Evolutionary conservation across 2,329 filamentous ascomycete species (phyloP).

Genomic region (Aspergillus sp.): DNA sequence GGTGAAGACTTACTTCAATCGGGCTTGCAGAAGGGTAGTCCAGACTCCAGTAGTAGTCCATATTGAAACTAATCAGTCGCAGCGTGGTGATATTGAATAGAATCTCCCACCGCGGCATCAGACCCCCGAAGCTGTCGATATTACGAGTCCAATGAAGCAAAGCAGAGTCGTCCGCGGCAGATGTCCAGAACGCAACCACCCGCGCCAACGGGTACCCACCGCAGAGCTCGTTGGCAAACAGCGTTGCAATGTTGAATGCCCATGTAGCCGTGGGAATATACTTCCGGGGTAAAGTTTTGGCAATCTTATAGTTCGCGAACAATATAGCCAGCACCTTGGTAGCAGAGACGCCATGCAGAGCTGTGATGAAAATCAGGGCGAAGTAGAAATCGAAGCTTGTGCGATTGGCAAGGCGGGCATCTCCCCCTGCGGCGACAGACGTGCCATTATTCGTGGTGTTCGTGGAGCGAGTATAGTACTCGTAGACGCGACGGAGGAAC

Average conservation of each 20-base stretch:
- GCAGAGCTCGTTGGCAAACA: conserved; percentile 89
- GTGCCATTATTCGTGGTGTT: conserved; percentile 25
- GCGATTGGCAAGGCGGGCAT: conserved; percentile 68
- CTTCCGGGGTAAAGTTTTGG: conserved; percentile 69
- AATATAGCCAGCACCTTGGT: conserved; percentile 82
- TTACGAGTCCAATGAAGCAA: conserved; percentile 68
- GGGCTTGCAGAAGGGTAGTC: conserved; percentile 67
- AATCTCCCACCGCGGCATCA: conserved; percentile 94
- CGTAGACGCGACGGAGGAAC: conserved; percentile 73
- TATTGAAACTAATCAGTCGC: conserved; percentile 91
- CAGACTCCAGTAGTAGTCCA: conserved; percentile 94
- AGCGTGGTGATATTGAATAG: conserved; percentile 95
- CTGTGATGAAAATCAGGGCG: conserved; percentile 75
- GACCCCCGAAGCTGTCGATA: conserved; percentile 78
- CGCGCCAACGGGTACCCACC: conserved; percentile 74
- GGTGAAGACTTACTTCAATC: conserved; percentile 71
- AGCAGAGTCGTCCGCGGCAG: conserved; percentile 40
- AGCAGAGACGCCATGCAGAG: conserved; percentile 82
- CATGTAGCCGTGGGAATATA: conserved; percentile 80
- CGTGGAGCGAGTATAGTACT: conserved; percentile 54
- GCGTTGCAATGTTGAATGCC: conserved; percentile 81
- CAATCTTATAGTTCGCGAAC: conserved; percentile 79
- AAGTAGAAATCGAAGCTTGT: conserved; percentile 83
- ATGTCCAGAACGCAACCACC: conserved; percentile 59
- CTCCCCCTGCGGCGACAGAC: conserved; percentile 44